Evolutionary conservation across 1,139 yeast genomes (phyloP), one percentile per base, ranked within the genome.

Genomic region (Taphrina deformans): DNA sequence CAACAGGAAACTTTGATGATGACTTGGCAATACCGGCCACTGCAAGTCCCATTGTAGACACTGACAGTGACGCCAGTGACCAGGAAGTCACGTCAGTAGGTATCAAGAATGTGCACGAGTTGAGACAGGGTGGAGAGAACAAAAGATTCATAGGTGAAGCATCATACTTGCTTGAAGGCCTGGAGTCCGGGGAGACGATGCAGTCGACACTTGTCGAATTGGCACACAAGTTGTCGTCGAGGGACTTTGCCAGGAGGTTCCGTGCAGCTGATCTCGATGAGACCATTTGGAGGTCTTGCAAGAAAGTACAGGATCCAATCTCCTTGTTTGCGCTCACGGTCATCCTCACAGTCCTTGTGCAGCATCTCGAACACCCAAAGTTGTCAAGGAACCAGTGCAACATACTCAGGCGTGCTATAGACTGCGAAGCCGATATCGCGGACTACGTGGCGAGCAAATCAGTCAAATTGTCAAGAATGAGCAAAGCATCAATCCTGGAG

Each of bases 121-220:
- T 78, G n/a, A 72, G 78, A n/a, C 76, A 76, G 18, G 75, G 75
- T 52, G 81, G 80, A 1, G 72, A 71, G n/a, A 74, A 73, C 61
- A 71, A 76, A 1, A 74, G 75, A 46, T 73, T 72, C 45, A 61
- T 69, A 1, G 78, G 77, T 58, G 80, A 78, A 29, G 69, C 76
- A 55, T 76, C 72, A 58, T 78, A 77, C 60, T 67, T 77, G 16
- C 65, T 78, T 27, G 80, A 78, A n/a, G 79, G 80, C 0, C 69
- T 78, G 6, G 63, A 69, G 14, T 5, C 55, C 29, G 51, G 21
- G 9, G 26, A 50, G 31, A 59, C 56, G 3, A 18, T 50, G 16
- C 56, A 35, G n/a, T 51, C 63, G 4, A 50, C 63, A 2, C 33
- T 59, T 14, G 16, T 59, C 14, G 63, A 59, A 45, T 21, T 59